Conservation (phyloP, 495 filamentous ascomycete genomes). For the Aspergillus avenaceus region DNA sequence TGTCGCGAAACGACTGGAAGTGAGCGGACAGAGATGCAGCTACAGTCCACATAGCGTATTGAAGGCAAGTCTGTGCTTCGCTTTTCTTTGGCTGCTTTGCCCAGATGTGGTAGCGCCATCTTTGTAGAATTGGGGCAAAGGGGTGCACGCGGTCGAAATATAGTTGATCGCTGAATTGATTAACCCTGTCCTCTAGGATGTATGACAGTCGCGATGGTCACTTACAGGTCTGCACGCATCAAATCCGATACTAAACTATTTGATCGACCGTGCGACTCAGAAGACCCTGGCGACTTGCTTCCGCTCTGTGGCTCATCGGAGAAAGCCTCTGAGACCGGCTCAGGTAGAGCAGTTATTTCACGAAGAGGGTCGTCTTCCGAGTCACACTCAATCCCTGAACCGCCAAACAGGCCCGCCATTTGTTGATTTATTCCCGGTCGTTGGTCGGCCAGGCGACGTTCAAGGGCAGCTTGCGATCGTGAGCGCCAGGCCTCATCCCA, state of each 20-base stretch:
- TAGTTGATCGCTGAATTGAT: slow-evolving; percentile 41
- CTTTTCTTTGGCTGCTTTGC: slow-evolving; percentile 21
- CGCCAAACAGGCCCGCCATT: slow-evolving; percentile 11
- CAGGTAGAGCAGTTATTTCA: neutral
- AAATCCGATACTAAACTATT: slow-evolving; percentile 24
- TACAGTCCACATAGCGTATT: slow-evolving; percentile 54
- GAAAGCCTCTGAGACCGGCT: neutral
- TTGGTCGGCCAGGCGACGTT: slow-evolving; percentile 20
- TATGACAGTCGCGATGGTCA: neutral
- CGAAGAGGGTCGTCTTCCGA: slow-evolving; percentile 15
- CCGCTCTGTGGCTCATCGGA: neutral
- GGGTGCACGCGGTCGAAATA: slow-evolving; percentile 58
- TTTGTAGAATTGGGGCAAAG: slow-evolving; percentile 50
- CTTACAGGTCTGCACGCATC: slow-evolving; percentile 41
- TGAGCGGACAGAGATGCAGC: slow-evolving; percentile 51
- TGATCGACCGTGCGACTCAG: slow-evolving; percentile 1
- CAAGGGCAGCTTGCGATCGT: slow-evolving; percentile 15
- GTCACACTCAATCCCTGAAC: slow-evolving; percentile 12
- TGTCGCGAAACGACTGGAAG: slow-evolving; percentile 41
- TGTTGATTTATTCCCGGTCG: slow-evolving; percentile 16
- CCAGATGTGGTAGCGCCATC: slow-evolving; percentile 41
- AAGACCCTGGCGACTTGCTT: slow-evolving; percentile 10
- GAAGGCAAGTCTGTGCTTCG: slow-evolving; percentile 38
- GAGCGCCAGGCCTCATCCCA: neutral
- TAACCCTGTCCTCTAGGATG: neutral